Percentiles rank a stretch among this genome's conserved stretches.
phyloP scores from a whole-genome alignment of 2,329 filamentous ascomycete genomes.

The Ilyonectria mors-panacis region DNA sequence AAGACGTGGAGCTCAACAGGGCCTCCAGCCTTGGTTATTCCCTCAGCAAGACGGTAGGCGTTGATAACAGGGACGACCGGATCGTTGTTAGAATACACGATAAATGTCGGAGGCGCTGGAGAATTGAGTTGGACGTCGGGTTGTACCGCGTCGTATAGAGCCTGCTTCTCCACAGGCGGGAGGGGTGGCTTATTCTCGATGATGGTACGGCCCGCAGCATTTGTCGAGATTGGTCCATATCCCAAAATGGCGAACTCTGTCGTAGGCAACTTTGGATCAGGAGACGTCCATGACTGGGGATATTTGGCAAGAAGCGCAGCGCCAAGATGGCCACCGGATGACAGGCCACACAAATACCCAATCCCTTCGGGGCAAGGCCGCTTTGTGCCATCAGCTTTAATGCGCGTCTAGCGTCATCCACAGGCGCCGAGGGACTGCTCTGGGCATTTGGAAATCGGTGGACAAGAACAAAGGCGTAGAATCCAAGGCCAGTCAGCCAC shows the following conservation, averaged over 20 bases:
- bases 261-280: constrained; percentile 27
- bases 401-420: constrained; percentile 42
- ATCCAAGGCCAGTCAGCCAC: constrained; percentile 42
- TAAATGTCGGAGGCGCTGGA: constrained; percentile 33
- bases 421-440: constrained; percentile 32
- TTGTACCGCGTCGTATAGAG: constrained; percentile 37
- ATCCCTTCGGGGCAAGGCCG: constrained; percentile 24
- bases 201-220: constrained; percentile 39
- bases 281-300: constrained; percentile 35
- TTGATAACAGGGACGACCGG: constrained; percentile 41
- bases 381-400: constrained; percentile 38
- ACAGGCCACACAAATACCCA: constrained; percentile 42
- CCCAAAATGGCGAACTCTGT: constrained; percentile 39
- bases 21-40: constrained; percentile 23
- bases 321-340: constrained; percentile 42
- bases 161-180: constrained; percentile 39
- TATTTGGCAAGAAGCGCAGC: constrained; percentile 42
- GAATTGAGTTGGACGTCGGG: constrained; percentile 39
- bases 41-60: constrained; percentile 40
- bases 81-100: constrained; percentile 45
- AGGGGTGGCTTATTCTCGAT: constrained; percentile 40
- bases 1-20: constrained; percentile 43
- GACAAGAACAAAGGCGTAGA: constrained; percentile 43
- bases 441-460: constrained; percentile 41
- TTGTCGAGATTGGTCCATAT: constrained; percentile 43